These are phyloP conservation scores for Moringa oleifera DNA, from an alignment of 345 rosid genomes.

Conservation along the genomic window DNA sequence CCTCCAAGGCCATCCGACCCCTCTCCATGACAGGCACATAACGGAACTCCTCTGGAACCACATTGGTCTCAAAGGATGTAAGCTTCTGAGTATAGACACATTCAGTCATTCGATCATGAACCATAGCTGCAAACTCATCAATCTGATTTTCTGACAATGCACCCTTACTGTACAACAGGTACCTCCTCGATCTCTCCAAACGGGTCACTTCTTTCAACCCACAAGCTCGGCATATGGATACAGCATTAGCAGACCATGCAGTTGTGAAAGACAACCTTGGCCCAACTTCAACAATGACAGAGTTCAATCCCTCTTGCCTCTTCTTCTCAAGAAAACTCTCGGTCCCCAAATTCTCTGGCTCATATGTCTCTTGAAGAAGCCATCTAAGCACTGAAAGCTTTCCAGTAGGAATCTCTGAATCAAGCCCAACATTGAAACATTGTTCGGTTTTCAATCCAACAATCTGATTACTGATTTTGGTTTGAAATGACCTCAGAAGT, in stretches of 20 bases:
- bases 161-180: conserved; percentile 57
- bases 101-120: conserved; percentile 92
- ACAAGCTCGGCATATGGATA: conserved; percentile 74
- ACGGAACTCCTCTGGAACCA: conserved; percentile 65
- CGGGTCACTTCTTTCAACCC: conserved; percentile 74
- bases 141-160: conserved; percentile 47
- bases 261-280: conserved; percentile 87
- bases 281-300: conserved; percentile 73
- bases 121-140: conserved; percentile 65
- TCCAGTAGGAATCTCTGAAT: conserved; percentile 33
- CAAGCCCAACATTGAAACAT: conserved; percentile 74
- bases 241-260: conserved; percentile 94
- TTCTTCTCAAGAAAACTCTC: conserved; percentile 78
- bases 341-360: conserved; percentile 75
- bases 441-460: conserved; percentile 75
- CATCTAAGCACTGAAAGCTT: conserved; percentile 61
- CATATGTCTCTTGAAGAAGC: conserved; percentile 89
- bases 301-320: conserved; percentile 52
- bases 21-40: conserved; percentile 78
- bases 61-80: conserved; percentile 60
- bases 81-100: conserved; percentile 58
- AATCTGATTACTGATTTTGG: conserved; percentile 61
- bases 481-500: conserved; percentile 56
- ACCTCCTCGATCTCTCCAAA: conserved; percentile 85
- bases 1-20: conserved; percentile 79